These are phyloP conservation scores for Ustilago trichophora DNA, from an alignment of 1,284 basidiomycete species.

Conservation along the genomic window DNA sequence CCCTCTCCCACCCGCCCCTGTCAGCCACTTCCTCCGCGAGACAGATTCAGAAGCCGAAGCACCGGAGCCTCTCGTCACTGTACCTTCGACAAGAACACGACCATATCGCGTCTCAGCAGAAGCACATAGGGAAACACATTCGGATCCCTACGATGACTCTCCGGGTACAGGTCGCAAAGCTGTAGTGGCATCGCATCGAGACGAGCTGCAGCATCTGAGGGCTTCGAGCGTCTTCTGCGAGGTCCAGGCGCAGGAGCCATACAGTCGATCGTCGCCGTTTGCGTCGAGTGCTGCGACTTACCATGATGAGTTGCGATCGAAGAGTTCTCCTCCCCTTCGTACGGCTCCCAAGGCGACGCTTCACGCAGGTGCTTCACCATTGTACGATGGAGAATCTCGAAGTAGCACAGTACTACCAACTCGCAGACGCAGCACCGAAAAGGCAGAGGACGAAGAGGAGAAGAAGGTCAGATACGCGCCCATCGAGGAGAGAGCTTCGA, in stretches of 20 bases:
- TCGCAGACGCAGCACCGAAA: conserved; percentile 25
- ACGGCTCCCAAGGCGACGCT: conserved; percentile 1
- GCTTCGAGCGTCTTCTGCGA: conserved; percentile 34
- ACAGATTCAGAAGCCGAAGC: conserved; percentile 24
- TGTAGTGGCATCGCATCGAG: conserved; percentile 20
- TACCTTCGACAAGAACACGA: conserved; percentile 1
- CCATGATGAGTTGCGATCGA: conserved; percentile 35
- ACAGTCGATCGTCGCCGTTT: conserved; percentile 35
- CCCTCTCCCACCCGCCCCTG: conserved; percentile 42
- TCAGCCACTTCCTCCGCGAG: conserved; percentile 48
- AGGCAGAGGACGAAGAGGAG: conserved; percentile 34
- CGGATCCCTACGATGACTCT: conserved; percentile 42
- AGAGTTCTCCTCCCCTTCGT: conserved; percentile 35
- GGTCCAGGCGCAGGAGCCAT: conserved; percentile 13
- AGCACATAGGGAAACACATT: conserved; percentile 20
- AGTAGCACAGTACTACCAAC: conserved; percentile 6
- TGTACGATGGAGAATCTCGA: conserved; percentile 9
- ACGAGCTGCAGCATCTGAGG: conserved; percentile 27
- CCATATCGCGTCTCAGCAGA: conserved; percentile 26
- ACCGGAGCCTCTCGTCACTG: not conserved
- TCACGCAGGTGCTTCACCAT: conserved; percentile 12
- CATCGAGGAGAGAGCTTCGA: conserved; percentile 27
- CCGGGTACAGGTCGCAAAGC: conserved; percentile 40
- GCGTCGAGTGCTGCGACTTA: conserved; percentile 4
- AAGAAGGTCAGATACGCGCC: conserved; percentile 33